These are phyloP conservation scores for Perkinsus marinus DNA, from an alignment of 169 alveolate genomes.

Conservation along the genomic window DNA sequence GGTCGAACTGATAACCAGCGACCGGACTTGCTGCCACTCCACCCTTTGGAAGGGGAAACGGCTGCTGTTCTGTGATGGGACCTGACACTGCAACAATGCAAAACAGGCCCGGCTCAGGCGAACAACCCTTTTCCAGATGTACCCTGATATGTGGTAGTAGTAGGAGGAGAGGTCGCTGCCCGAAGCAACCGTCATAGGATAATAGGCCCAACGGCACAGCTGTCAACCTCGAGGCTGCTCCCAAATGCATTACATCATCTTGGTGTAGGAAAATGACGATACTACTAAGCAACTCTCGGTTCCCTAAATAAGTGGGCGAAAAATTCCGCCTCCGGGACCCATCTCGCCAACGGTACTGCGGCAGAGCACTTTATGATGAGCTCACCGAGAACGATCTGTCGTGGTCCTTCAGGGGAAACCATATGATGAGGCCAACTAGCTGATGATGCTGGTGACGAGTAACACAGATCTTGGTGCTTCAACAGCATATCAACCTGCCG, in stretches of 20 bases:
- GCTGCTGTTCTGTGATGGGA: not conserved
- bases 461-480: not conserved
- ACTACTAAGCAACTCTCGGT: not conserved
- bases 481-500: not conserved
- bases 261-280: not conserved
- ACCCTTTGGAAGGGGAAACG: not conserved
- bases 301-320: not conserved
- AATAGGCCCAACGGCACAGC: not conserved
- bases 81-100: not conserved
- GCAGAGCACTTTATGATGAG: no score
- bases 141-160: not conserved
- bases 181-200: not conserved
- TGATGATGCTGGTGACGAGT: not conserved
- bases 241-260: not conserved
- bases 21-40: not conserved
- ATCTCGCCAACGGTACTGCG: no score
- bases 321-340: no score
- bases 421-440: not conserved
- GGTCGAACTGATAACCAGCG: not conserved
- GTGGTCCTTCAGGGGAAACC: not conserved
- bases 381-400: not conserved
- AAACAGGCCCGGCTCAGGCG: not conserved
- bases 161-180: not conserved
- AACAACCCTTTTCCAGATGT: no score
- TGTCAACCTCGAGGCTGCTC: not conserved